Evolutionary conservation across 805 yeast genomes (phyloP).

Genomic region (Brettanomyces custersianus): DNA sequence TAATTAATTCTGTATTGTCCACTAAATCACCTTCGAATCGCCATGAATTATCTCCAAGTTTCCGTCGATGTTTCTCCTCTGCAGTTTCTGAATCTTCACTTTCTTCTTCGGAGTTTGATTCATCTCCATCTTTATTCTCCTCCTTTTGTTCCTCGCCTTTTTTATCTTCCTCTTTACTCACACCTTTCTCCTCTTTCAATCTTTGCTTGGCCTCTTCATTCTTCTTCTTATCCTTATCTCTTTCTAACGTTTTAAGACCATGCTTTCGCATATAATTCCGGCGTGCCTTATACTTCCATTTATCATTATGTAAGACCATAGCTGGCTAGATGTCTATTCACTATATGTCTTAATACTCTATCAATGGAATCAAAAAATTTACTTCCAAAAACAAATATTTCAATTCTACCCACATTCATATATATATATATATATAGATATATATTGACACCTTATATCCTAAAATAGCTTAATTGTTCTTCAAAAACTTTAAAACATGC

Average conservation of each 20-base stretch:
- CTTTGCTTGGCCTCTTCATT: slow-evolving; percentile 3
- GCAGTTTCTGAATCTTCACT: slow-evolving; percentile 5
- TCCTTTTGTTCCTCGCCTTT: neutral
- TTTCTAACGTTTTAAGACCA: slow-evolving; percentile 16
- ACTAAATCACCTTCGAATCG: slow-evolving; percentile 16
- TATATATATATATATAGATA: no score
- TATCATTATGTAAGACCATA: slow-evolving; percentile 45
- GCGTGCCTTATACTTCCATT: slow-evolving; percentile 43
- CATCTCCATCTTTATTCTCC: slow-evolving; percentile 3
- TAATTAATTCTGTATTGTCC: slow-evolving; percentile 2
- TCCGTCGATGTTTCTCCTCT: slow-evolving; percentile 7
- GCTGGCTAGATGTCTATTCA: no score
- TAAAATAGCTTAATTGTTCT: neutral
- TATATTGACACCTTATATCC: no score
- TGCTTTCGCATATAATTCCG: slow-evolving; percentile 34
- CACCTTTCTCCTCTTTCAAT: slow-evolving; percentile 3
- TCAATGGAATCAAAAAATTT: no score
- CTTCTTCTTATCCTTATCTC: slow-evolving; percentile 6
- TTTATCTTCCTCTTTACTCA: neutral
- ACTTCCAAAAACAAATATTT: no score
- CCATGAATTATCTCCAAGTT: slow-evolving; percentile 18
- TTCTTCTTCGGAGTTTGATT: neutral
- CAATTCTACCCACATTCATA: no score
- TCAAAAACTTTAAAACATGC: slow-evolving; percentile 19
- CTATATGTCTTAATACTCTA: no score